phyloP scores from a whole-genome alignment of 2,329 filamentous ascomycete genomes.

The Aaosphaeria arxii region DNA sequence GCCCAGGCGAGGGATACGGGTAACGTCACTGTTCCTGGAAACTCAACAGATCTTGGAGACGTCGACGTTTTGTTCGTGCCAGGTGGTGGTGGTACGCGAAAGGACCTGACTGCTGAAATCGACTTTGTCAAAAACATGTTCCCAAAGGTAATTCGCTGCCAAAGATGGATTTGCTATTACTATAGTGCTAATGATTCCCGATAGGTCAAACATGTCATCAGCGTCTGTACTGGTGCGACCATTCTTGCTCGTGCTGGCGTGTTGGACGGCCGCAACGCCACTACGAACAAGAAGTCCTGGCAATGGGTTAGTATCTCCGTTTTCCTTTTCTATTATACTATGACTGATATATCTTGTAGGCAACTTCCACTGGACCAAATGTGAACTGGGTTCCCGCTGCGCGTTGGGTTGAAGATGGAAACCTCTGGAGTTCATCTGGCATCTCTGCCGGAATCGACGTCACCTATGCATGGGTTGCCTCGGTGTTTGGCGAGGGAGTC shows the following conservation, averaged over 20 bases:
- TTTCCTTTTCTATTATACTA: neutral
- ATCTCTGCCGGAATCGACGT: slow-evolving; percentile 62
- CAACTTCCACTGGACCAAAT: slow-evolving; percentile 46
- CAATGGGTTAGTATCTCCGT: slow-evolving; percentile 9
- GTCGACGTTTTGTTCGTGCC: slow-evolving; percentile 65
- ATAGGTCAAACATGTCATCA: slow-evolving; percentile 56
- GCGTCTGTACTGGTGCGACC: slow-evolving; percentile 64
- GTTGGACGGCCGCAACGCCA: slow-evolving; percentile 58
- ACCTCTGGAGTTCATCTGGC: slow-evolving; percentile 64
- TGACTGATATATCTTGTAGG: slow-evolving; percentile 11
- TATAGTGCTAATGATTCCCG: slow-evolving; percentile 9
- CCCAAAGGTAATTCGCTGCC: slow-evolving; percentile 42
- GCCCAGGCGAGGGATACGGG: slow-evolving; percentile 2
- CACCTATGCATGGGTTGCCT: slow-evolving; percentile 54
- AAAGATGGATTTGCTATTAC: neutral
- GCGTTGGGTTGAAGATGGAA: slow-evolving; percentile 64
- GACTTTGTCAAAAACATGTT: slow-evolving; percentile 49
- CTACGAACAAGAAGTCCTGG: slow-evolving; percentile 64
- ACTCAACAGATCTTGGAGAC: slow-evolving; percentile 12
- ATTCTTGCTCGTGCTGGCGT: slow-evolving; percentile 59
- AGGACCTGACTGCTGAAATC: slow-evolving; percentile 35
- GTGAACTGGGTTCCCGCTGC: slow-evolving; percentile 53
- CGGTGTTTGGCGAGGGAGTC: slow-evolving; percentile 53
- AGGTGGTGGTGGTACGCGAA: slow-evolving; percentile 54
- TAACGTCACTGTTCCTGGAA: neutral